Evolutionary conservation across 2,329 filamentous ascomycete species (phyloP).

Genomic region (Sarocladiaceae sp.): DNA sequence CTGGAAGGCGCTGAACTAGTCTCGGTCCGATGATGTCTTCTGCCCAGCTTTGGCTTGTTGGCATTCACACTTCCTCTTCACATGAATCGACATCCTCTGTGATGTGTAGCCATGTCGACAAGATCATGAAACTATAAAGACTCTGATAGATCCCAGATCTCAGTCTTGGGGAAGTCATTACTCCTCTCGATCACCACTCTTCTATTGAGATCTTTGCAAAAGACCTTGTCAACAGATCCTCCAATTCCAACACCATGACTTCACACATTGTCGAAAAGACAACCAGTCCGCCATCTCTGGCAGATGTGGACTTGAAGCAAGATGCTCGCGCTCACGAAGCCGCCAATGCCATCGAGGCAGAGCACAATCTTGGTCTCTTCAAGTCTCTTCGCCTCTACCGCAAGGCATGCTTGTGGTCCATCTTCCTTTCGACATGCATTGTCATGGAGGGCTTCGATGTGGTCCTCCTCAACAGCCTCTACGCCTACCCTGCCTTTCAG

Average conservation of each 20-base stretch:
- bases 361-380: constrained; percentile 27
- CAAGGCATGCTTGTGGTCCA: constrained; percentile 32
- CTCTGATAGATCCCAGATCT: not conserved
- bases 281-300: not conserved
- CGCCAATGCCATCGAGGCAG: constrained; percentile 24
- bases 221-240: not conserved
- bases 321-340: constrained; percentile 13
- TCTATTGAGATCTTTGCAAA: not conserved
- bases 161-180: not conserved
- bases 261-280: not conserved
- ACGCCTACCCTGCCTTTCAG: constrained; percentile 33
- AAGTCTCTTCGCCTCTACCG: constrained; percentile 35
- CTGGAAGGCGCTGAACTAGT: not conserved
- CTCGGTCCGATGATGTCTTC: not conserved
- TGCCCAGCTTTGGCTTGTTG: no score
- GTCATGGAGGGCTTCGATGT: constrained; percentile 39
- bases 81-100: no score
- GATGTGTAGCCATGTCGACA: no score
- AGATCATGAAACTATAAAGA: constrained; percentile 5
- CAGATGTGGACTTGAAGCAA: not conserved
- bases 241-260: not conserved
- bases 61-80: not conserved
- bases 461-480: constrained; percentile 35
- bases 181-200: not conserved
- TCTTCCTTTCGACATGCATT: constrained; percentile 32